Evolutionary conservation across 306 rosid species (phyloP), one percentile per base, ranked within the genome.

Genomic region (Cucurbita moschata): DNA sequence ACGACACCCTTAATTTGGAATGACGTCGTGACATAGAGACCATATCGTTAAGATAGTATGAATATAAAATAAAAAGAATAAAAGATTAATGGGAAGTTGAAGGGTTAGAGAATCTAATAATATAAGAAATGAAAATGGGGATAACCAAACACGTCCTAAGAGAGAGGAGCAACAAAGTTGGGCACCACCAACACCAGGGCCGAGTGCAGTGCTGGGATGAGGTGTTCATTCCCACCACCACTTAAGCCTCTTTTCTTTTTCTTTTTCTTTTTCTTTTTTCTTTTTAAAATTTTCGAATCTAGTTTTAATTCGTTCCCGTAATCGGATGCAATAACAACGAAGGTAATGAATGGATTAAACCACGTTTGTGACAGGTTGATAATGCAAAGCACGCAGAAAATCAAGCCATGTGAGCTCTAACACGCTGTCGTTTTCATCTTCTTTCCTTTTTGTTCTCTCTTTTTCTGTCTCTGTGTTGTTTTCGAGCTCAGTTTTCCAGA

Each of bases 151-250:
- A 35, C 44, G 66, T 35, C 66, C 66, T 5, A 16, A 65, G 38
- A 10, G 42, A 10, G 15, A 37, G 10, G 40, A 43, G 6, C 35
- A 30, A 59, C 18, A 59, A 23, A 59, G 67, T 12, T 60, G 67
- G 3, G 72, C 72, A 66, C 72, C 72, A 66, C 51, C 16, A 2
- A 18, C 11, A 23, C 49, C 18, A 16, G 6, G 47, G 49, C 49
- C 10, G 7, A 13, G 47, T 42, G 39, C 46, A 42, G 52, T 42
- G 52, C 4, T 44, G 71, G 26, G 35, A 44, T 67, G 83, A 54
- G 39, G 82, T 77, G 76, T 58, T 72, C n/a, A 43, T 10, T n/a
- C 62, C 82, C 52, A 77, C 64, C 49, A 62, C 73, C 84, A 60
- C 77, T 12, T 75, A 75, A 74, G 35, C 35, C 35, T 30, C 64